These are phyloP conservation scores for Cystoisospora suis DNA, from an alignment of 169 alveolate genomes.

Conservation along the genomic window DNA sequence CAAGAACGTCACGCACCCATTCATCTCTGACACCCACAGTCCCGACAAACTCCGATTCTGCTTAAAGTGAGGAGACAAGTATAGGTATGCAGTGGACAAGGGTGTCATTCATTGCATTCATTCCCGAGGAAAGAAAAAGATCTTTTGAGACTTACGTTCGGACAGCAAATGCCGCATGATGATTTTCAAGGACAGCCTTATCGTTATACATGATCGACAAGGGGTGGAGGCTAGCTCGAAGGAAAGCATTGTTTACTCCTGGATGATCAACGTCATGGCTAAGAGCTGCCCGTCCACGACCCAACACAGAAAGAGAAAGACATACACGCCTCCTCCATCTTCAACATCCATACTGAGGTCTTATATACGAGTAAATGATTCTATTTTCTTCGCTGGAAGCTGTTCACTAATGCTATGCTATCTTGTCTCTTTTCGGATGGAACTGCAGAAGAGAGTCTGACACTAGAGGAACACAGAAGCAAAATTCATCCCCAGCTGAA, in stretches of 20 bases:
- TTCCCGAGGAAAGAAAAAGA: too few relatives aligned
- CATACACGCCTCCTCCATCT: neutral
- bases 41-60: too few relatives aligned
- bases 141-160: constrained; percentile 64
- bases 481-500: neutral
- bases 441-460: too few relatives aligned
- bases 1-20: too few relatives aligned
- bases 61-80: neutral
- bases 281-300: too few relatives aligned
- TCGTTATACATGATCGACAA: constrained; percentile 81
- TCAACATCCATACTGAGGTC: too few relatives aligned
- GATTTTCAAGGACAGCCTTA: constrained; percentile 80
- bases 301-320: neutral
- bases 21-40: too few relatives aligned
- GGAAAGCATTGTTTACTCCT: constrained; percentile 80
- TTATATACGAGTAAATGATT: too few relatives aligned
- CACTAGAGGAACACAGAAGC: neutral
- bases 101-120: too few relatives aligned
- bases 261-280: constrained; percentile 87
- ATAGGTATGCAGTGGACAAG: neutral
- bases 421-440: too few relatives aligned
- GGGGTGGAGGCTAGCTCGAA: constrained; percentile 67
- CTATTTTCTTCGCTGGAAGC: too few relatives aligned
- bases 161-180: constrained; percentile 77
- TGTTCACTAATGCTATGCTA: too few relatives aligned